Evolutionary conservation across 345 rosid genomes (phyloP).

Genomic region (Corchorus olitorius): DNA sequence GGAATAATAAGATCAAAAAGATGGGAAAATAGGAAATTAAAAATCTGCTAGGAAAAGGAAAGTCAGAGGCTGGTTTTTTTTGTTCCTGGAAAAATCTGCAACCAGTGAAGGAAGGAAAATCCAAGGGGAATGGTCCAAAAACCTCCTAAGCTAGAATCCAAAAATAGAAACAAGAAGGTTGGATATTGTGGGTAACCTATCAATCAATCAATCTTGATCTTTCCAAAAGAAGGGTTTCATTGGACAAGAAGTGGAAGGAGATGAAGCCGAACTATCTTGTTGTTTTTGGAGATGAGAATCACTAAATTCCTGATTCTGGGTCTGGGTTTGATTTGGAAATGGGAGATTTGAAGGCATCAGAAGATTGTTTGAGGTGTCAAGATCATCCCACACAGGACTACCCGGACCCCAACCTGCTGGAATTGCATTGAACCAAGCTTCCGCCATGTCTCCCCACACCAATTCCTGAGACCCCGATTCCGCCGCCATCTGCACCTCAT

Average conservation of each 20-base stretch:
- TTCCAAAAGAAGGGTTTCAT: slow-evolving; percentile 70
- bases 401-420: slow-evolving; percentile 90
- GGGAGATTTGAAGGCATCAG: slow-evolving; percentile 52
- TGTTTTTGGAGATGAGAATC: slow-evolving; percentile 38
- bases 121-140: slow-evolving; percentile 20
- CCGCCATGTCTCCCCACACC: slow-evolving; percentile 77
- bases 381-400: slow-evolving; percentile 91
- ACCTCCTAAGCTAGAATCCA: not conserved
- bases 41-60: slow-evolving; percentile 16
- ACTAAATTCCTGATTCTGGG: slow-evolving; percentile 23
- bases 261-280: slow-evolving; percentile 37
- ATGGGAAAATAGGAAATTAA: not conserved
- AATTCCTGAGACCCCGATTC: slow-evolving; percentile 45
- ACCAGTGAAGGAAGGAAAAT: slow-evolving; percentile 25
- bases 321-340: slow-evolving; percentile 38
- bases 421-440: slow-evolving; percentile 81
- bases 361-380: slow-evolving; percentile 56
- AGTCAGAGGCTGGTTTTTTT: slow-evolving; percentile 24
- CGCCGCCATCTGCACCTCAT: slow-evolving; percentile 29
- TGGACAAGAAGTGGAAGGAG: slow-evolving; percentile 54
- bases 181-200: slow-evolving; percentile 19
- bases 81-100: slow-evolving; percentile 27
- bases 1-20: not conserved
- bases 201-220: slow-evolving; percentile 39
- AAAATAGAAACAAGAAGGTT: not conserved